Evolutionary conservation across 441 rosid species (phyloP).

Genomic region (Gossypium davidsonii): DNA sequence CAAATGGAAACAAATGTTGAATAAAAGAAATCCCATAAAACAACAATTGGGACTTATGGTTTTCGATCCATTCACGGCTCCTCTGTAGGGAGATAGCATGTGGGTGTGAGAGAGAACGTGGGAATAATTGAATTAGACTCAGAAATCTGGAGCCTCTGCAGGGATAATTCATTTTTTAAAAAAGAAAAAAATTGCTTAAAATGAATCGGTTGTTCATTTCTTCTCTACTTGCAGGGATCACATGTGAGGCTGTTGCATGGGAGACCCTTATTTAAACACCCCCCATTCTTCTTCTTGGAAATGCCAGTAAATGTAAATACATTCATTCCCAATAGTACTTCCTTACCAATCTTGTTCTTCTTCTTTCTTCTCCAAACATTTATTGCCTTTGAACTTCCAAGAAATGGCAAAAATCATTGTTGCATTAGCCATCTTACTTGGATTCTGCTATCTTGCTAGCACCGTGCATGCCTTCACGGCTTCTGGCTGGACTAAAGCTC

Average conservation of each 20-base stretch:
- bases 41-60: slow-evolving; percentile 22
- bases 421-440: slow-evolving; percentile 31
- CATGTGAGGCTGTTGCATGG: slow-evolving; percentile 12
- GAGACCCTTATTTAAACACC: slow-evolving; percentile 11
- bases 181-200: background rate
- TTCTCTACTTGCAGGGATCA: background rate
- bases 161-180: slow-evolving; percentile 6
- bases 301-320: slow-evolving; percentile 10
- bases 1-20: slow-evolving; percentile 11
- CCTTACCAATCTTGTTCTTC: background rate
- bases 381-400: background rate
- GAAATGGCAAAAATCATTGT: slow-evolving; percentile 38
- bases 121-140: slow-evolving; percentile 40
- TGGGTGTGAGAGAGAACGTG: slow-evolving; percentile 40
- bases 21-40: slow-evolving; percentile 11
- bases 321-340: background rate
- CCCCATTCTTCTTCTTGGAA: background rate
- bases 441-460: slow-evolving; percentile 22
- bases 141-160: slow-evolving; percentile 9
- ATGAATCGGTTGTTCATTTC: background rate
- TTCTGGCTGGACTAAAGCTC: slow-evolving; percentile 68
- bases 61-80: slow-evolving; percentile 36
- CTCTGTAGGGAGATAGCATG: slow-evolving; percentile 34
- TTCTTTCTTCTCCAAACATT: background rate
- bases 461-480: slow-evolving; percentile 34